Evolutionary conservation across 441 rosid genomes (phyloP), one percentile per base, ranked within the genome.

Genomic region (Gossypium lobatum): DNA sequence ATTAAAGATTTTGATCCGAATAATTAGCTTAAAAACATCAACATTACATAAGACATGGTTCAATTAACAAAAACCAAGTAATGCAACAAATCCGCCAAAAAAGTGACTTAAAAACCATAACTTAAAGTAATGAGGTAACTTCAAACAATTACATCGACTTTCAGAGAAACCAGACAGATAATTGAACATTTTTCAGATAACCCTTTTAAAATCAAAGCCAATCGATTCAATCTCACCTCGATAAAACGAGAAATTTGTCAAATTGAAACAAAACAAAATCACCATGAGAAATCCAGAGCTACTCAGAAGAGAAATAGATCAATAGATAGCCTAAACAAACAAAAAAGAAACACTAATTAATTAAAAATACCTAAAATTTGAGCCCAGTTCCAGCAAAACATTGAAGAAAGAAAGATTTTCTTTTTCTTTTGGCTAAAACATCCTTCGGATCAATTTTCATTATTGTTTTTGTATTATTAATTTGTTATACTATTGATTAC

Each of bases 331-430:
- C 53, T 11, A 17, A 42, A 10, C 18, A 69, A 3, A 53, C 3
- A 25, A 23, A 67, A 8, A 6, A 69, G 16, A 25, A 14, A 2
- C 13, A 70, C 18, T 17, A 55, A 34, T 53, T 26, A 3, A 31
- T 9, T 2, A 21, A 34, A 34, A 70, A 58, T 10, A 70, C 63
- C 63, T 55, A 63, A 70, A 31, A 70, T 34, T 48, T 26, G 71
- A 21, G 46, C 28, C 0, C 71, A 70, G 46, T 4, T 74, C 64
- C 71, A 28, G 64, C 75, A 73, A 64, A 52, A 68, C 82, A 76
- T 74, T 74, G 75, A 77, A 64, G 74, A 34, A 71, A 25, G 39
- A 59, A 10, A 58, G 54, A 31, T 31, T 31, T 31, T 31, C 37
- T 5, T 31, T 31, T 31, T 31, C 37, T 5, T 5, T 5, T 31